Evolutionary conservation across 345 rosid genomes (phyloP).

Genomic region (Euclidium syriacum): DNA sequence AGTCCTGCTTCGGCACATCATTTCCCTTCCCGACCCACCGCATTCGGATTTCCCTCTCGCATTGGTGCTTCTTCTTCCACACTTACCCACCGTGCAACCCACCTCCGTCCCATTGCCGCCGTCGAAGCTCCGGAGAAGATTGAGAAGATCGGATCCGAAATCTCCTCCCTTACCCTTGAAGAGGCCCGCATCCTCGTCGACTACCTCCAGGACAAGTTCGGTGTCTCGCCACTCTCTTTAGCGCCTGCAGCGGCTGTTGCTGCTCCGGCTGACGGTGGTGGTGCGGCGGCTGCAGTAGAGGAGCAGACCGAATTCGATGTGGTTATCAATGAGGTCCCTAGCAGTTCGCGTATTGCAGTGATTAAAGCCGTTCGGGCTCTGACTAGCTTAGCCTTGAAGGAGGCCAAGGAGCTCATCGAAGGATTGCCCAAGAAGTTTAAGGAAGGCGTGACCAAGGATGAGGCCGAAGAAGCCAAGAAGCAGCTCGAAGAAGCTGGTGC

Average conservation of each 20-base stretch:
- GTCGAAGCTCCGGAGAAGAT: constrained; percentile 69
- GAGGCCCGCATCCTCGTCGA: constrained; percentile 77
- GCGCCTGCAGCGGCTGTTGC: constrained; percentile 52
- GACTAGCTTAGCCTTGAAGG: constrained; percentile 81
- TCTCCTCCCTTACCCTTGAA: constrained; percentile 61
- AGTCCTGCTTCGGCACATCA: constrained; percentile 12
- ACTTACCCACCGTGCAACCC: constrained; percentile 35
- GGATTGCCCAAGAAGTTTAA: constrained; percentile 89
- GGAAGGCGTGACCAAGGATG: constrained; percentile 68
- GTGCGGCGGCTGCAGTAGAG: constrained; percentile 37
- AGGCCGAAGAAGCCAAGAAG: constrained; percentile 86
- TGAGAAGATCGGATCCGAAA: constrained; percentile 55
- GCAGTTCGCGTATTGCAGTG: constrained; percentile 64
- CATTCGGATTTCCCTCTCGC: constrained; percentile 41
- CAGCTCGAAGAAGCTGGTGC: constrained; percentile 90
- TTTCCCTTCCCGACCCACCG: constrained; percentile 26
- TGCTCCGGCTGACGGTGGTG: constrained; percentile 37
- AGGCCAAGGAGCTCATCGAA: constrained; percentile 81
- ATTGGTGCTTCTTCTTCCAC: constrained; percentile 15
- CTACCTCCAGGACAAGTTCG: constrained; percentile 77
- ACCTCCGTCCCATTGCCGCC: constrained; percentile 60
- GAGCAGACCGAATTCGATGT: constrained; percentile 88
- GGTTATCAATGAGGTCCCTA: constrained; percentile 70
- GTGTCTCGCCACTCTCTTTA: constrained; percentile 69
- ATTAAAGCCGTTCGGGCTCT: constrained; percentile 73